Conservation (phyloP, 2,329 filamentous ascomycete genomes). For the Cryoendolithus antarcticus region DNA sequence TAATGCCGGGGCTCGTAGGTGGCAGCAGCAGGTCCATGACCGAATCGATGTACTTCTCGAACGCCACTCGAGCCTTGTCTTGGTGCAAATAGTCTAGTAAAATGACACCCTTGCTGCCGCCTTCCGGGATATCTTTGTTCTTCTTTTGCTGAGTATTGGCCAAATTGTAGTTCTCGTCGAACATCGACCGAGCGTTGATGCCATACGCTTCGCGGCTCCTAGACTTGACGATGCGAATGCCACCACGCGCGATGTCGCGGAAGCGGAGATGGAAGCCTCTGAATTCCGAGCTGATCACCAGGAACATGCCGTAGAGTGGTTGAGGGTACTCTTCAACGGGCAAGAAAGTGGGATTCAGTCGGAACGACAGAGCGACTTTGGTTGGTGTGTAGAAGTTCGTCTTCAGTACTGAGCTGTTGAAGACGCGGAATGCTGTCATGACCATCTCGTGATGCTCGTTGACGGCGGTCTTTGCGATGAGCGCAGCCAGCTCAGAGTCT, state of each 20-base stretch:
- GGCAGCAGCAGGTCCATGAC: conserved; percentile 90
- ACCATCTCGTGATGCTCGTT: conserved; percentile 98
- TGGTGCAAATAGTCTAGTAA: conserved; percentile 88
- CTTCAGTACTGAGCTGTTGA: conserved; percentile 88
- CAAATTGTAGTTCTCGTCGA: conserved; percentile 97
- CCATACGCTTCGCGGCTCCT: conserved; percentile 89
- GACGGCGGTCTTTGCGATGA: conserved; percentile 65
- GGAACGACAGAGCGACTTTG: conserved; percentile 95
- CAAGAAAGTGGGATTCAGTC: conserved; percentile 77
- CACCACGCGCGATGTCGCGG: conserved; percentile 89
- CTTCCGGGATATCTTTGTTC: conserved; percentile 99
- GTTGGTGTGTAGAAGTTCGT: conserved; percentile 97
- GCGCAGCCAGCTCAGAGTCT: conserved; percentile 58
- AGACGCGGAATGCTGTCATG: conserved; percentile 90
- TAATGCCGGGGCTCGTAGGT: conserved; percentile 87
- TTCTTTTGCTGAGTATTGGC: conserved; percentile 98
- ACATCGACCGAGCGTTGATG: conserved; percentile 91
- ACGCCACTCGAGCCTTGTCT: conserved; percentile 80
- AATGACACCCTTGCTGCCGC: conserved; percentile 95
- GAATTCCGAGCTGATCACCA: conserved; percentile 93
- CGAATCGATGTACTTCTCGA: conserved; percentile 99
- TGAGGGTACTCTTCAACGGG: conserved; percentile 87
- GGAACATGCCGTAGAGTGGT: conserved; percentile 93
- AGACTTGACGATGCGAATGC: conserved; percentile 97
- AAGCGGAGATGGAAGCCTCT: conserved; percentile 96